phyloP scores from a whole-genome alignment of 1,284 basidiomycete genomes.

The Xerocomus nothofagi region DNA sequence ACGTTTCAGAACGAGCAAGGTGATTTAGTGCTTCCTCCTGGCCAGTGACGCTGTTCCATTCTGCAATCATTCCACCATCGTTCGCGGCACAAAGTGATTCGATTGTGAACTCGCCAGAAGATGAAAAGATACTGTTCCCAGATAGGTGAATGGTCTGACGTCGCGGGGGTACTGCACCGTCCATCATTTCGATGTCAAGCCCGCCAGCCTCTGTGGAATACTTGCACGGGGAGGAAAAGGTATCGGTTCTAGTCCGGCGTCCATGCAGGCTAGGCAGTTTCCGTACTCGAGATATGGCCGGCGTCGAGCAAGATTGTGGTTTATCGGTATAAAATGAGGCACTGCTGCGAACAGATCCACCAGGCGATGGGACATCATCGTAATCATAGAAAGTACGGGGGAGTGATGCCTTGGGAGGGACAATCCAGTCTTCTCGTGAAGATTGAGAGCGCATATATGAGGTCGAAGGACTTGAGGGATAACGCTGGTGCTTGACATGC shows the following conservation, averaged over 20 bases:
- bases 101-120: slow-evolving; percentile 31
- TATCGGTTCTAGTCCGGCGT: not conserved
- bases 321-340: slow-evolving; percentile 19
- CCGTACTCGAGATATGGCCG: slow-evolving; percentile 9
- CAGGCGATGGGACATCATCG: slow-evolving; percentile 1
- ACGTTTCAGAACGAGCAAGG: not conserved
- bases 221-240: not conserved
- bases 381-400: not conserved
- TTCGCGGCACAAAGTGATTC: slow-evolving; percentile 1
- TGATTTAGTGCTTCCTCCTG: not conserved
- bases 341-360: slow-evolving; percentile 3
- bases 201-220: not conserved
- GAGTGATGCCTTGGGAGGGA: slow-evolving; percentile 6
- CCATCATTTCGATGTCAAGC: slow-evolving; percentile 22
- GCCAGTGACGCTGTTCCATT: not conserved
- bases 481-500: slow-evolving; percentile 20
- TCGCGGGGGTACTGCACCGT: slow-evolving; percentile 1
- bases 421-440: slow-evolving; percentile 13
- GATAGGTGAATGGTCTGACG: slow-evolving; percentile 24
- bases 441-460: slow-evolving; percentile 32
- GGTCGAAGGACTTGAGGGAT: slow-evolving; percentile 22
- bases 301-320: slow-evolving; percentile 30
- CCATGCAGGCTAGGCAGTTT: not conserved
- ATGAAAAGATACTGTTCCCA: slow-evolving; percentile 33
- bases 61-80: not conserved